phyloP scores from a whole-genome alignment of 164 flowering plant genomes.

The Berberis vulgaris region DNA sequence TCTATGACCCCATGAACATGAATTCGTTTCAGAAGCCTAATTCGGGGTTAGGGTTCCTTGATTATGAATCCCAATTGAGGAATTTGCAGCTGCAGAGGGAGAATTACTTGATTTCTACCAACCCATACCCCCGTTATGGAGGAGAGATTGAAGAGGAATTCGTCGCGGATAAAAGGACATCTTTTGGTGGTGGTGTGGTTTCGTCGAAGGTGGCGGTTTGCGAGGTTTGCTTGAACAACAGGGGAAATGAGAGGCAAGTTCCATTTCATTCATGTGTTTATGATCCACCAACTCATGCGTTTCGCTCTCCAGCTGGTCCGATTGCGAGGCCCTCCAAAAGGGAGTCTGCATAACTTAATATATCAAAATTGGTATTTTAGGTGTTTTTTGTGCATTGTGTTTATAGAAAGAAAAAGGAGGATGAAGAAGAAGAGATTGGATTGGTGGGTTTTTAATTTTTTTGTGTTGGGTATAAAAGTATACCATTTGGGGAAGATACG shows the following conservation, averaged over 20 bases:
- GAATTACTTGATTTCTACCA: conserved; percentile 21
- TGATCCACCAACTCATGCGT: conserved; percentile 25
- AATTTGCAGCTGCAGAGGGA: conserved; percentile 20
- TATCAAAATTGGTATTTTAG: background rate
- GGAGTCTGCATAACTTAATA: background rate
- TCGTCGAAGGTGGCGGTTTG: conserved; percentile 11
- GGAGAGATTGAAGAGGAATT: background rate
- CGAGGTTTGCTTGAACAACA: conserved; percentile 25
- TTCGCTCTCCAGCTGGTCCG: conserved; percentile 42
- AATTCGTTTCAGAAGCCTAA: background rate
- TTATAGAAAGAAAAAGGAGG: too few relatives aligned
- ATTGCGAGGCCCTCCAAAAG: conserved; percentile 35
- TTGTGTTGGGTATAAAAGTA: too few relatives aligned
- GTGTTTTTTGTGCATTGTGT: background rate
- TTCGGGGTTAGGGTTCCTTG: conserved; percentile 5
- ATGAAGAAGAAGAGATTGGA: too few relatives aligned
- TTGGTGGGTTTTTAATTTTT: too few relatives aligned
- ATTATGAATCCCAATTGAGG: conserved; percentile 12
- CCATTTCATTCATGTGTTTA: conserved; percentile 44
- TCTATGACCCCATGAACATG: background rate
- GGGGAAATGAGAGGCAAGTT: conserved; percentile 6
- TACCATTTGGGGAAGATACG: too few relatives aligned
- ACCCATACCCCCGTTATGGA: conserved; percentile 4
- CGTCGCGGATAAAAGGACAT: background rate
- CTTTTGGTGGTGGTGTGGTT: background rate